Conservation (phyloP, 1,284 basidiomycete genomes). For the Fistulinella staudtii region DNA sequence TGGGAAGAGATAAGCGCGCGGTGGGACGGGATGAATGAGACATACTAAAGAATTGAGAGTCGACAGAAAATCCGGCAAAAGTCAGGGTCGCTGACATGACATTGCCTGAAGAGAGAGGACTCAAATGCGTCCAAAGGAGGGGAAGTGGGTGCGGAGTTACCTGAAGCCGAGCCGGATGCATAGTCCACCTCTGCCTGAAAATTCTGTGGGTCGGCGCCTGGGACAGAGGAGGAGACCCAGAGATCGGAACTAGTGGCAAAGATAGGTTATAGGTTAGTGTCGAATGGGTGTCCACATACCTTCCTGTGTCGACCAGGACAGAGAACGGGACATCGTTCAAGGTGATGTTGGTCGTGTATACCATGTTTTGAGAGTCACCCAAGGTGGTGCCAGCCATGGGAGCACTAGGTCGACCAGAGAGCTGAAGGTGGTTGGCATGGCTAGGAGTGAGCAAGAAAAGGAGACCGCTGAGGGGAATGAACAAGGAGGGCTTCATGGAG, state of each 20-base stretch:
- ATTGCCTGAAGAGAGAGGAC: slow-evolving; percentile 41
- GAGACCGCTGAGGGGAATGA: slow-evolving; percentile 10
- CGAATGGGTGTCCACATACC: slow-evolving; percentile 36
- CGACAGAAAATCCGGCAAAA: slow-evolving; percentile 52
- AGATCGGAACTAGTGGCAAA: slow-evolving; percentile 24
- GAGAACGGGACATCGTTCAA: slow-evolving; percentile 47
- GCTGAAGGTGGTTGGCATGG: slow-evolving; percentile 14
- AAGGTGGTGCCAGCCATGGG: slow-evolving; percentile 15
- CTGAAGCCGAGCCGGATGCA: slow-evolving; percentile 24
- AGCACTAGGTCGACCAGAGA: slow-evolving; percentile 22
- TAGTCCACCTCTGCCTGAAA: slow-evolving; percentile 18
- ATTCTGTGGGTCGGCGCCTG: slow-evolving; percentile 15
- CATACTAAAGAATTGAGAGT: slow-evolving; percentile 63
- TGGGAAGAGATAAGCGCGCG: slow-evolving; percentile 3
- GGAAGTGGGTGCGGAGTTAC: no score
- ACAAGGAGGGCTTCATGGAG: slow-evolving; percentile 11
- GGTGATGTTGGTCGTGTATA: slow-evolving; percentile 51
- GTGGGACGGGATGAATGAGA: slow-evolving; percentile 3
- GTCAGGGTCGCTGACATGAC: slow-evolving; percentile 51
- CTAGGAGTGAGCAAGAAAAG: not conserved
- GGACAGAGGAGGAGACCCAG: slow-evolving; percentile 21
- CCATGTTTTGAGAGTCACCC: slow-evolving; percentile 39
- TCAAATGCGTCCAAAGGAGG: no score
- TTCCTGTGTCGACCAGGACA: slow-evolving; percentile 65
- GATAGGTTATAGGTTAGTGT: not conserved